Conservation (phyloP, 2,329 filamentous ascomycete genomes). For the Dactylellina sp. region DNA sequence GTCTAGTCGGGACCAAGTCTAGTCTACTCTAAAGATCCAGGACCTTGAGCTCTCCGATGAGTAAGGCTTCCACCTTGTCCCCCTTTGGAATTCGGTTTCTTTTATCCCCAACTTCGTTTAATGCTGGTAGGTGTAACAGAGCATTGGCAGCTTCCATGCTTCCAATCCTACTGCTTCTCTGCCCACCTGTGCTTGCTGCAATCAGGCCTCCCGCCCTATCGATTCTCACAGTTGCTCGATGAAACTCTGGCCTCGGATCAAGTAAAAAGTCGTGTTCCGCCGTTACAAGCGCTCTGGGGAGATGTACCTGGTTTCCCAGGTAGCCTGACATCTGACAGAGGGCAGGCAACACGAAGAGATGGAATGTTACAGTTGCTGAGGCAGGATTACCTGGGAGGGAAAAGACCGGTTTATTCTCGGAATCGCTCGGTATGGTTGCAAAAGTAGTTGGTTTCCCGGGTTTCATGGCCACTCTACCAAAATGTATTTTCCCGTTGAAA, state of each 20-base stretch:
- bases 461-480: slow-evolving; percentile 96
- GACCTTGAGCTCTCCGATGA: slow-evolving; percentile 73
- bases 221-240: slow-evolving; percentile 80
- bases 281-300: slow-evolving; percentile 78
- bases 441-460: slow-evolving; percentile 98
- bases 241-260: slow-evolving; percentile 87
- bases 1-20: not conserved
- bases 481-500: slow-evolving; percentile 92
- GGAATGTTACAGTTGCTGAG: slow-evolving; percentile 89
- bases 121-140: slow-evolving; percentile 78
- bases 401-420: slow-evolving; percentile 80
- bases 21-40: slow-evolving; percentile 1
- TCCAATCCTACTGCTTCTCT: slow-evolving; percentile 88
- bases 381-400: slow-evolving; percentile 94
- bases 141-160: slow-evolving; percentile 91
- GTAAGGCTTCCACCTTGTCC: slow-evolving; percentile 74
- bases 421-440: slow-evolving; percentile 74
- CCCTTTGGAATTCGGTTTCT: slow-evolving; percentile 68
- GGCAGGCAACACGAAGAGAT: slow-evolving; percentile 90
- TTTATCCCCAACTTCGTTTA: slow-evolving; percentile 73
- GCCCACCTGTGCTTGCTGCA: slow-evolving; percentile 86
- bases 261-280: slow-evolving; percentile 78
- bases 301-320: slow-evolving; percentile 69
- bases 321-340: slow-evolving; percentile 82
- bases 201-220: slow-evolving; percentile 72